Base-by-base conservation (phyloP, 257 asterid species). In the Plantago major region DNA sequence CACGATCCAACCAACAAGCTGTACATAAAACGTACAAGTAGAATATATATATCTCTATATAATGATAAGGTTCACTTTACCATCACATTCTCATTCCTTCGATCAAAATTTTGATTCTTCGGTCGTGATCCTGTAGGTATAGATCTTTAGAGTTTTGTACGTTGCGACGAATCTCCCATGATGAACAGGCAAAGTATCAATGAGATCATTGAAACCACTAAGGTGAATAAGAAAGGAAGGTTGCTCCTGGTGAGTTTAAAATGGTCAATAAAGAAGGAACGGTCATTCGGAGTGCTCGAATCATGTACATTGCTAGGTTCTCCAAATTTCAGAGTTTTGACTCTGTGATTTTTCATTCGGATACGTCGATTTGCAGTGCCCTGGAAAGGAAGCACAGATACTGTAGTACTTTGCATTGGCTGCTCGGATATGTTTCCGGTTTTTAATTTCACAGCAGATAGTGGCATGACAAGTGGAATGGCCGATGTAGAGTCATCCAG, bases 281-380 rank as follows among this genome's bases (percentile, higher is more conserved):
- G 45, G 13, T 10, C 28, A 14, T 28, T 58, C 11, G 44, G 71
- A 45, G 63, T 3, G 28, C 43, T 46, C 8, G 50, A 8, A 42
- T 53, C 56, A 37, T 11, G 53, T 14, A 38, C 53, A 42, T 52
- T 43, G 45, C 66, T 73, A n/a, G 16, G 42, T 10, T 37, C 55
- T 22, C 28, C 66, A 13, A 56, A 13, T 13, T 62, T 66, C 12
- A 48, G 0, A 60, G 61, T 7, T 59, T 9, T 54, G 44, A 26
- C 4, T 61, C 70, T 72, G 37, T 17, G 60, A 64, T 48, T 76
- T 42, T 75, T 67, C 28, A 87, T 72, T 64, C 81, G 74, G 45
- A 83, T 70, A 37, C 88, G 70, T 55, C 90, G 76, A 62, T 80
- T 74, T 10, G 90, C 92, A 4, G 79, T 81, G 45, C 91, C 94